These are phyloP conservation scores for Botrytis fabae DNA, from an alignment of 2,329 filamentous ascomycete species.

Conservation along the genomic window DNA sequence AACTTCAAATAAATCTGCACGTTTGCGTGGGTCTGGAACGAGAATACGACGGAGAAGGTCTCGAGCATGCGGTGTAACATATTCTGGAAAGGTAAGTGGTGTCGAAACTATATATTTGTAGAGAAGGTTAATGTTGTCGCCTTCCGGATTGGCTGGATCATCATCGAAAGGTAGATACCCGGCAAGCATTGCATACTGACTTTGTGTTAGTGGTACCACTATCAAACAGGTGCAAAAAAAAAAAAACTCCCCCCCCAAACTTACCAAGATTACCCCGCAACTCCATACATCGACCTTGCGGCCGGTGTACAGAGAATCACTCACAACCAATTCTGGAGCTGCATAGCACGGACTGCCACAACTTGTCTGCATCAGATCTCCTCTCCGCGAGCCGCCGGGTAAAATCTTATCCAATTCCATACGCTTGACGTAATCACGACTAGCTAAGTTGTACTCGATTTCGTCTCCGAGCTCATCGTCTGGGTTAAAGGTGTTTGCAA, in stretches of 20 bases:
- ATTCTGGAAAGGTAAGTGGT: conserved; percentile 95
- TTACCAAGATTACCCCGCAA: conserved; percentile 94
- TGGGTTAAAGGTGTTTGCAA: conserved; percentile 95
- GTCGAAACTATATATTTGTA: conserved; percentile 99
- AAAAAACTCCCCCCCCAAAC: conserved; percentile 42
- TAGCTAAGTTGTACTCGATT: conserved; percentile 81
- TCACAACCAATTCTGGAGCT: conserved; percentile 94
- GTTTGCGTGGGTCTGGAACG: conserved; percentile 90
- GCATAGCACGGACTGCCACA: conserved; percentile 98
- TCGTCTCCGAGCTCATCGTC: conserved; percentile 85
- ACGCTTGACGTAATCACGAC: conserved; percentile 84
- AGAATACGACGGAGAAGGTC: conserved; percentile 91
- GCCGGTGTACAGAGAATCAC: conserved; percentile 94
- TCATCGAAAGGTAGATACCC: conserved; percentile 98
- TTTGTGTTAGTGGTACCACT: conserved; percentile 33
- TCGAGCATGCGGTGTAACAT: conserved; percentile 93
- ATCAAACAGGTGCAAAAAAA: conserved; percentile 2
- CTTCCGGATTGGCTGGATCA: conserved; percentile 95
- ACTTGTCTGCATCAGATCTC: conserved; percentile 98
- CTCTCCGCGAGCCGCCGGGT: conserved; percentile 73
- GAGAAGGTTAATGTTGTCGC: conserved; percentile 97
- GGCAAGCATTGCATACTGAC: conserved; percentile 95
- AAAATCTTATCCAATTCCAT: conserved; percentile 81
- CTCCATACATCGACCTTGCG: conserved; percentile 99
- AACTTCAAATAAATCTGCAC: conserved; percentile 95